Percentiles rank a stretch among this genome's conserved stretches.
Conservation (phyloP, 2,329 filamentous ascomycete genomes). For the Scedosporium aurantiacum region DNA sequence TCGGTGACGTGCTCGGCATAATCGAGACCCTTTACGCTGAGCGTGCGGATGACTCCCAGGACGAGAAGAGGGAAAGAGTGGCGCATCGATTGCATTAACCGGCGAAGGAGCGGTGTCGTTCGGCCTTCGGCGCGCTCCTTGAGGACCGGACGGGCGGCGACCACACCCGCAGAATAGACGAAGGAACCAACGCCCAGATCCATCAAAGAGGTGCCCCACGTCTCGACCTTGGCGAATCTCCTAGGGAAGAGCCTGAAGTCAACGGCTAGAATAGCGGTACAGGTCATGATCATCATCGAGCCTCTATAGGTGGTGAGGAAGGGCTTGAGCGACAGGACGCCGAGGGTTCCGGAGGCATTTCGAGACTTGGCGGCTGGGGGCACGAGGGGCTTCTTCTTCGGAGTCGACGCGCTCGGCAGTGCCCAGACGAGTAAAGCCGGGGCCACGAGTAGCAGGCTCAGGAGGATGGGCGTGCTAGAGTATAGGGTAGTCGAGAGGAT, state of each 20-base stretch:
- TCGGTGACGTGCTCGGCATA: conserved; percentile 97
- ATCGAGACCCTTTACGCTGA: conserved; percentile 86
- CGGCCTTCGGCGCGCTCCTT: conserved; percentile 51
- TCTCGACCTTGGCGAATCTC: conserved; percentile 94
- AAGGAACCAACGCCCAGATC: conserved; percentile 95
- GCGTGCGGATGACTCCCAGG: conserved; percentile 68
- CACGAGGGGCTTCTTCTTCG: conserved; percentile 38
- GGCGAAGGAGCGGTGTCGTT: conserved; percentile 36
- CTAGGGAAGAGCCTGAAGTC: conserved; percentile 90
- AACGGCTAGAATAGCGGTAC: conserved; percentile 86
- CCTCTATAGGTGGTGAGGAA: conserved; percentile 90
- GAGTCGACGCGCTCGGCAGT: conserved; percentile 26
- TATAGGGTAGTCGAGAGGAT: conserved; percentile 83
- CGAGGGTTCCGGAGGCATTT: conserved; percentile 15
- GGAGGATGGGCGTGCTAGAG: conserved; percentile 58
- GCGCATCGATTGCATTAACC: conserved; percentile 57
- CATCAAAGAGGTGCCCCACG: conserved; percentile 99
- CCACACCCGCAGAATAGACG: conserved; percentile 84
- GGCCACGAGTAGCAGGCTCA: conserved; percentile 62
- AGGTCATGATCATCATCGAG: conserved; percentile 83
- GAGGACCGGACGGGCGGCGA: conserved; percentile 73
- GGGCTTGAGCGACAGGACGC: conserved; percentile 65
- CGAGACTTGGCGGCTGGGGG: conserved; percentile 29
- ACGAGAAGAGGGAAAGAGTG: conserved; percentile 75
- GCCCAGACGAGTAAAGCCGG: conserved; percentile 53